A percentile compares a stretch with the other conserved stretches of the same genome.
Conservation (phyloP, 441 rosid genomes). For the Adansonia madagascariensis region DNA sequence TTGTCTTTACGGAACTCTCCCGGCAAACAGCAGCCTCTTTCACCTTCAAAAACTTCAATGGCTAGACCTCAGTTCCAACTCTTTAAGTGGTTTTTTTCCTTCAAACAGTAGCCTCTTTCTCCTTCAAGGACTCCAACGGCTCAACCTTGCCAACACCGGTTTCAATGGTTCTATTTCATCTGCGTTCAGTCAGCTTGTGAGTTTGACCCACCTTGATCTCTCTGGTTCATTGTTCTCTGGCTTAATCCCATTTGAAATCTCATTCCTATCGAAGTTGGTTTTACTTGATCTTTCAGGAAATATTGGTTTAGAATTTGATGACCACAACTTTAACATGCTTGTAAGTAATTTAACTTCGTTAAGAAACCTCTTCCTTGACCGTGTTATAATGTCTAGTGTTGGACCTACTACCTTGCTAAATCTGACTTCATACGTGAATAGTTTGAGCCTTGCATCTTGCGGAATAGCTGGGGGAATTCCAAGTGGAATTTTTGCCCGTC, state of each 20-base stretch:
- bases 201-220: conserved; percentile 16
- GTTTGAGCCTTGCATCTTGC: not conserved
- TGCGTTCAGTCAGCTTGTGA: not conserved
- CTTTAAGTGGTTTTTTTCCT: not conserved
- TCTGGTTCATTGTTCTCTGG: conserved; percentile 2
- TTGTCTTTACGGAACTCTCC: not conserved
- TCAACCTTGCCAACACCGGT: conserved; percentile 15
- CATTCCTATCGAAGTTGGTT: conserved; percentile 13
- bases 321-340: not conserved
- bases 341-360: not conserved
- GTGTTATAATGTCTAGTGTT: not conserved
- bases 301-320: not conserved
- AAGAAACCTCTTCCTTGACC: conserved; percentile 21
- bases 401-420: conserved; percentile 1
- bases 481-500: conserved; percentile 23
- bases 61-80: not conserved
- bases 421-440: not conserved
- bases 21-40: not conserved
- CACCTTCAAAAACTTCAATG: not conserved
- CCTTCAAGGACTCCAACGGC: not conserved
- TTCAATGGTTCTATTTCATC: not conserved
- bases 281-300: conserved; percentile 10
- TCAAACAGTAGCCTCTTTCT: conserved; percentile 7
- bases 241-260: not conserved
- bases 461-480: conserved; percentile 30